Conservation (phyloP, 441 rosid species). For the Populus tomentosa region DNA sequence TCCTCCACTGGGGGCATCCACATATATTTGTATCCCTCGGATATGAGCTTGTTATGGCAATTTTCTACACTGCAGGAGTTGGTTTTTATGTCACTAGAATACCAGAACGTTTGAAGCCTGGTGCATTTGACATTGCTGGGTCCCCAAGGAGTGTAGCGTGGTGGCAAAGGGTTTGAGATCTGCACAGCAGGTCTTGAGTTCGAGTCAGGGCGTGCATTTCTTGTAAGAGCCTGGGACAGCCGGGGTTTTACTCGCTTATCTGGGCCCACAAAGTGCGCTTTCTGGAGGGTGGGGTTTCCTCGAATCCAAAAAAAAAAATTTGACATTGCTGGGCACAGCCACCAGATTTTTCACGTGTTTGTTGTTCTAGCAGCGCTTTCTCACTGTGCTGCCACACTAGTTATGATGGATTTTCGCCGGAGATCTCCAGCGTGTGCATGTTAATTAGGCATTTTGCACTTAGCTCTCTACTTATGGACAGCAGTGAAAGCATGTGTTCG, state of each 20-base stretch:
- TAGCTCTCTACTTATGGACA: neutral
- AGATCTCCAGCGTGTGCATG: slow-evolving; percentile 44
- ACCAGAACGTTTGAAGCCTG: slow-evolving; percentile 81
- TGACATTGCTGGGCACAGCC: no score
- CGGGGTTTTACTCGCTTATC: no score
- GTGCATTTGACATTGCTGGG: no score
- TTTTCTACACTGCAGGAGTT: slow-evolving; percentile 59
- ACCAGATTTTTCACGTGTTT: slow-evolving; percentile 81
- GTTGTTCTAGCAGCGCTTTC: slow-evolving; percentile 80
- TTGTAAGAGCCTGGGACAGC: no score
- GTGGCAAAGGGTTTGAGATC: no score
- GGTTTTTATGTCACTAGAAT: slow-evolving; percentile 60
- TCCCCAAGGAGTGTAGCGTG: no score
- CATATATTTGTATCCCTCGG: slow-evolving; percentile 47
- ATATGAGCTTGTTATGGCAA: slow-evolving; percentile 59
- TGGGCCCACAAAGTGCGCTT: no score
- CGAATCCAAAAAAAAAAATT: no score
- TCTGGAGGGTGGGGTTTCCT: no score
- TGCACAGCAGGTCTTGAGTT: no score
- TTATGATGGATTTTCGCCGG: slow-evolving; percentile 60
- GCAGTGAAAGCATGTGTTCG: neutral
- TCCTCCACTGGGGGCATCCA: slow-evolving; percentile 60
- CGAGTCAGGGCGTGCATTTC: no score
- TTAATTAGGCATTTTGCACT: neutral
- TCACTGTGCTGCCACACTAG: slow-evolving; percentile 65